Conservation (phyloP, 441 rosid species). For the Aleurites moluccanus region DNA sequence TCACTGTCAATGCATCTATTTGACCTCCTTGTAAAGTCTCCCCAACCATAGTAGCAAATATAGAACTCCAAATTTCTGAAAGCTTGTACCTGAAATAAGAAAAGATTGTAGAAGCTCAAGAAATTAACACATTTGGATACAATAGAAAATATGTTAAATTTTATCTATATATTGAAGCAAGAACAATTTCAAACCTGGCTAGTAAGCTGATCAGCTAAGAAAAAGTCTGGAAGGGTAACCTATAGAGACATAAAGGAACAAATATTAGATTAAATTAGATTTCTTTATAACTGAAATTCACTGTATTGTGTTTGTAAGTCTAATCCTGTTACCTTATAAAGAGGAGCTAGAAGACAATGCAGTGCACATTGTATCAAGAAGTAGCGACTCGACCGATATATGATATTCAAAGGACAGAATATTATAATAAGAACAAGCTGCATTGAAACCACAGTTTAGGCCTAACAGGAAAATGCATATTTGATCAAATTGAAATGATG, state of each 20-base stretch:
- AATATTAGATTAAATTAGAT: not conserved
- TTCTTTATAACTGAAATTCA: not conserved
- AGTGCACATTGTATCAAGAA: conserved; percentile 51
- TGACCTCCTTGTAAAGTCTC: conserved; percentile 55
- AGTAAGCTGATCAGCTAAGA: conserved; percentile 84
- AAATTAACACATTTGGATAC: no score
- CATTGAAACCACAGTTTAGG: conserved; percentile 11
- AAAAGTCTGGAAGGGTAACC: conserved; percentile 76
- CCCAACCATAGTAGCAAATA: conserved; percentile 80
- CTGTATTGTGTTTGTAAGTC: not conserved
- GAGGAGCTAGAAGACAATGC: conserved; percentile 65
- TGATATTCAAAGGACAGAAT: conserved; percentile 73
- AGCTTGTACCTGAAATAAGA: conserved; percentile 64
- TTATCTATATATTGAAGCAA: not conserved
- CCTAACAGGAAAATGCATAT: not conserved
- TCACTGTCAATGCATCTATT: conserved; percentile 50
- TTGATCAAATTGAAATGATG: not conserved
- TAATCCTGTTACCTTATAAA: conserved; percentile 59
- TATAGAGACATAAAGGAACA: conserved; percentile 21
- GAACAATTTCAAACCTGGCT: conserved; percentile 54
- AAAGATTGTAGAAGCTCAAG: no score
- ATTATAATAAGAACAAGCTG: conserved; percentile 42
- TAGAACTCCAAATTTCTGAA: conserved; percentile 68
- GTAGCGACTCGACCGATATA: conserved; percentile 67
- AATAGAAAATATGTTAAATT: not conserved